A percentile compares a stretch with the other conserved stretches of the same genome.
These are phyloP conservation scores for Ceratobasidium sp. DNA, from an alignment of 1,284 basidiomycete species.

Conservation along the genomic window DNA sequence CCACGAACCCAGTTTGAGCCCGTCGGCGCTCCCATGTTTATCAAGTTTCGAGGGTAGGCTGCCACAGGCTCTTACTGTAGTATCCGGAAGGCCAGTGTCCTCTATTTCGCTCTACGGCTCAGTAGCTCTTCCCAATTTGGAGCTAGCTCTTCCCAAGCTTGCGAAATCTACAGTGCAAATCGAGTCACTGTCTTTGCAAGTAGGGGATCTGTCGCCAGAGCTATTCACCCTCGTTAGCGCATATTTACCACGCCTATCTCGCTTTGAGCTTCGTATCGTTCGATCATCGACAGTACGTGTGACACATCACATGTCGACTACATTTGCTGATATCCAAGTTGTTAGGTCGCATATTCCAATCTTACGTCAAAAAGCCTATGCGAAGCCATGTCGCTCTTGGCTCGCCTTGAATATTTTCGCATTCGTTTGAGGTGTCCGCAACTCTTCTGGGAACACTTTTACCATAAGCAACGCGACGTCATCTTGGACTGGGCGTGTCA, in stretches of 20 bases:
- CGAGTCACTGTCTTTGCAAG: background rate
- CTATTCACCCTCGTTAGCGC: conserved; percentile 1
- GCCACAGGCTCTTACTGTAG: conserved; percentile 3
- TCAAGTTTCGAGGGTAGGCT: conserved; percentile 16
- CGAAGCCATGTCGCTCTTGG: conserved; percentile 17
- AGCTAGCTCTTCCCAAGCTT: conserved; percentile 11
- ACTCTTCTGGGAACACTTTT: conserved; percentile 1
- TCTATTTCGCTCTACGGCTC: conserved; percentile 8
- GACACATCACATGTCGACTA: too few species aligned
- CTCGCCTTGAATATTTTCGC: conserved; percentile 4
- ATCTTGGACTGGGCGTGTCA: conserved; percentile 17
- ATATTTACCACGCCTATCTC: conserved; percentile 5
- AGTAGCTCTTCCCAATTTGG: conserved; percentile 17
- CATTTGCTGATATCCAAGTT: background rate
- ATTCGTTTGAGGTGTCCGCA: conserved; percentile 12
- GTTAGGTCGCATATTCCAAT: conserved; percentile 27
- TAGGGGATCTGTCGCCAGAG: background rate
- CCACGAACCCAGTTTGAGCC: background rate
- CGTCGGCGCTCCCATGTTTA: background rate
- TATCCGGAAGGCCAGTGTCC: conserved; percentile 17
- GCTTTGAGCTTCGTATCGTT: conserved; percentile 31
- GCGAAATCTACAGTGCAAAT: conserved; percentile 3
- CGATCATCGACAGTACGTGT: conserved; percentile 16
- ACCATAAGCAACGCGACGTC: conserved; percentile 18
- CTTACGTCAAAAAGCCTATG: conserved; percentile 26